Evolutionary conservation across 768 basidiomycete species (phyloP).

Genomic region (Tremella mesenterica): DNA sequence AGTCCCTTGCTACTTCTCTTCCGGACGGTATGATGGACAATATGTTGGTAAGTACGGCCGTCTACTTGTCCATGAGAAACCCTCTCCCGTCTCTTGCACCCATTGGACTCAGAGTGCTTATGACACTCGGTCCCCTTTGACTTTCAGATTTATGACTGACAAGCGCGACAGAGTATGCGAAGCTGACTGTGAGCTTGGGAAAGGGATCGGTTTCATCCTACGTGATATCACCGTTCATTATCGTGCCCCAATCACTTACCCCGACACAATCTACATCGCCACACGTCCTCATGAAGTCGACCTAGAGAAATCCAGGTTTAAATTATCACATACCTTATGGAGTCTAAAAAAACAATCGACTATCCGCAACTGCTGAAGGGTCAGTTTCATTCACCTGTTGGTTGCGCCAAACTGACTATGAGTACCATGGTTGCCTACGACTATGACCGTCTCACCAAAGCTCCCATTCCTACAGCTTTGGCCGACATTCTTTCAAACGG

Average conservation of each 20-base stretch:
- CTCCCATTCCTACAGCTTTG: background rate
- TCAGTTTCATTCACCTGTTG: constrained; percentile 5
- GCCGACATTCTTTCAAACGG: background rate
- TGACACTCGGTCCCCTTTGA: background rate
- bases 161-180: background rate
- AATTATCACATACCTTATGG: constrained; percentile 23
- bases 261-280: constrained; percentile 36
- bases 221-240: constrained; percentile 32
- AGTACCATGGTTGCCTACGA: background rate
- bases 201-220: constrained; percentile 32
- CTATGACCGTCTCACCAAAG: background rate
- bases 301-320: constrained; percentile 19
- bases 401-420: background rate
- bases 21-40: constrained; percentile 13
- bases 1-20: constrained; percentile 17
- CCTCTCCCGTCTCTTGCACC: background rate
- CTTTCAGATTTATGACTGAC: background rate
- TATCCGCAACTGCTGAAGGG: constrained; percentile 32
- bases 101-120: background rate
- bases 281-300: constrained; percentile 19
- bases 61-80: background rate
- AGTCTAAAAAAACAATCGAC: constrained; percentile 19
- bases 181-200: constrained; percentile 21
- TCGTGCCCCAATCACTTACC: constrained; percentile 30
- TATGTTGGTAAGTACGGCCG: constrained; percentile 20